Evolutionary conservation across 208 protist species (phyloP).

Genomic region (Leishmania arabica): DNA sequence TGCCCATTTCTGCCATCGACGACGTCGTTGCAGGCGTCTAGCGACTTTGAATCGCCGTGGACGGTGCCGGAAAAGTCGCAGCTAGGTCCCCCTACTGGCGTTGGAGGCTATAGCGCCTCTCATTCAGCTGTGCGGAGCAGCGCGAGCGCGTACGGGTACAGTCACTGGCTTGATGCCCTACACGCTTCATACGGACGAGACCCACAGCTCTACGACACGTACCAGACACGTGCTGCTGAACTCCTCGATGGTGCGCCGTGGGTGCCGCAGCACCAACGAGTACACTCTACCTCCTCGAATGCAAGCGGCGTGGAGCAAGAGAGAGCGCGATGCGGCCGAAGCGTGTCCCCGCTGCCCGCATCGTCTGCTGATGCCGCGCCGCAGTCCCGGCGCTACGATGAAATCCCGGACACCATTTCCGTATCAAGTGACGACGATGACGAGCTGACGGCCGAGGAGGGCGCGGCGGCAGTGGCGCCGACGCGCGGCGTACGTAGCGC

Average conservation of each 20-base stretch:
- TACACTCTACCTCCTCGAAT: neutral
- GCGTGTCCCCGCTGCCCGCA: neutral
- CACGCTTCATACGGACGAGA: conserved; percentile 27
- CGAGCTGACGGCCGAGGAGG: neutral
- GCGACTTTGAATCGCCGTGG: conserved; percentile 3
- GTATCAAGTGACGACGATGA: conserved; percentile 11
- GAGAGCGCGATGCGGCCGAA: neutral
- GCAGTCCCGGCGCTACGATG: neutral
- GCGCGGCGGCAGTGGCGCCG: neutral
- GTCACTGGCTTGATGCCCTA: conserved; percentile 21
- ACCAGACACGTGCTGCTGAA: conserved; percentile 10
- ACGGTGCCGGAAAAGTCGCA: neutral
- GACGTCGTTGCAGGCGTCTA: conserved; percentile 6
- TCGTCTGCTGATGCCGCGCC: neutral
- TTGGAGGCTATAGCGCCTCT: neutral
- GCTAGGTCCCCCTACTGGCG: neutral
- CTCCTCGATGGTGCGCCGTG: conserved; percentile 20
- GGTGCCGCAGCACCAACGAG: conserved; percentile 12
- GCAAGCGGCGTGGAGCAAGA: neutral
- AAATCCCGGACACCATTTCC: conserved; percentile 8
- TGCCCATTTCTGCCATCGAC: neutral
- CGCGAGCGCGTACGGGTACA: conserved; percentile 18
- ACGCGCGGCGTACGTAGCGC: neutral
- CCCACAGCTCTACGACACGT: conserved; percentile 14
- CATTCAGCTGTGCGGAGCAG: neutral